A percentile compares a stretch with the other conserved stretches of the same genome.
Conservation (phyloP, 2,329 filamentous ascomycete genomes). For the Pseudocercospora fuligena region DNA sequence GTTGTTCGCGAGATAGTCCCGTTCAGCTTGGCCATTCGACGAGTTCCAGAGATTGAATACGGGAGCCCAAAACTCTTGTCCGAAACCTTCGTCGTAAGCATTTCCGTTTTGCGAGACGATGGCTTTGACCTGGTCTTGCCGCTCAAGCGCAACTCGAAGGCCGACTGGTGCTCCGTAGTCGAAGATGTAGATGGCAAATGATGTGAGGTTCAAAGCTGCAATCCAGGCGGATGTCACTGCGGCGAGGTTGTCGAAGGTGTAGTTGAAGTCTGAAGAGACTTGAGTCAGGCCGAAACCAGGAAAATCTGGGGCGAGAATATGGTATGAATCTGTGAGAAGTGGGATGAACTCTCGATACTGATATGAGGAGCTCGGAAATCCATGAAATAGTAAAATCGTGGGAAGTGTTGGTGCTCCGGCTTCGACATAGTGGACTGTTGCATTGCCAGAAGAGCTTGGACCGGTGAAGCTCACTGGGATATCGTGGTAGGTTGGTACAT, state of each 20-base stretch:
- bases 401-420: conserved; percentile 35
- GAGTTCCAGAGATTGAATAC: conserved; percentile 53
- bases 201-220: conserved; percentile 51
- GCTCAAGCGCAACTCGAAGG: conserved; percentile 58
- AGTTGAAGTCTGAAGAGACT: conserved; percentile 51
- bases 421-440: conserved; percentile 31
- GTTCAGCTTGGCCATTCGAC: conserved; percentile 12
- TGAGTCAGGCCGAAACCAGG: conserved; percentile 65
- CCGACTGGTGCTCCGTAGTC: conserved; percentile 66
- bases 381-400: conserved; percentile 53
- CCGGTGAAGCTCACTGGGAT: conserved; percentile 18
- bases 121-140: conserved; percentile 55
- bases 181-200: conserved; percentile 64
- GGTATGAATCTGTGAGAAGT: conserved; percentile 48
- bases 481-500: conserved; percentile 26
- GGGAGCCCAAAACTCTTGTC: conserved; percentile 56
- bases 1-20: conserved; percentile 41
- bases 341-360: conserved; percentile 54
- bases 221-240: conserved; percentile 56
- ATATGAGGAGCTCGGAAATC: conserved; percentile 53
- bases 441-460: conserved; percentile 18
- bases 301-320: conserved; percentile 61
- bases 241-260: conserved; percentile 61
- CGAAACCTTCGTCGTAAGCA: conserved; percentile 62
- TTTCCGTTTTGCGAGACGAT: conserved; percentile 67